Percentiles rank a stretch among this genome's conserved stretches.
Evolutionary conservation across 192 early-diverging fungal species (phyloP).

Genomic region (Coemansia sp.): DNA sequence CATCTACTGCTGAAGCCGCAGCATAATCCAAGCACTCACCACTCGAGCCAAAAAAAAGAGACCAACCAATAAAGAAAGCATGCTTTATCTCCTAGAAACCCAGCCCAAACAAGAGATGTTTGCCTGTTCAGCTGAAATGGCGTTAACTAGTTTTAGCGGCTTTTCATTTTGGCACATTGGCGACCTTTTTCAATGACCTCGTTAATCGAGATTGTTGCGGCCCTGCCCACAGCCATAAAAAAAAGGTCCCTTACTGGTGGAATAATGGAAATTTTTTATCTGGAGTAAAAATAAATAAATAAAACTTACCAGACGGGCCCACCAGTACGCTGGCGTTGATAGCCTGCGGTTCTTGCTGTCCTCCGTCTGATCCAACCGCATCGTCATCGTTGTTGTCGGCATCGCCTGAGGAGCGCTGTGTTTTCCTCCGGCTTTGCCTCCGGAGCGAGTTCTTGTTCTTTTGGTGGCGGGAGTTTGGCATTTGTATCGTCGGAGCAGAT

Average conservation of each 20-base stretch:
- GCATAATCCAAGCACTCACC: too few relatives aligned
- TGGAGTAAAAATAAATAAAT: not conserved
- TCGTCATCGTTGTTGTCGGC: not conserved
- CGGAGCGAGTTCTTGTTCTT: not conserved
- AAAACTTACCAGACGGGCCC: constrained; percentile 27
- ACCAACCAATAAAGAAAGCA: too few relatives aligned
- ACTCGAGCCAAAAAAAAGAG: too few relatives aligned
- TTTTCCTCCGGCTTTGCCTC: not conserved
- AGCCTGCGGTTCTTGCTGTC: constrained; percentile 1
- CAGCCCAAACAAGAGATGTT: too few relatives aligned
- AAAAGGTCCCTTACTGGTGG: not conserved
- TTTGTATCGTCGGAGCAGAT: constrained; percentile 51
- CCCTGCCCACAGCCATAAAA: too few relatives aligned
- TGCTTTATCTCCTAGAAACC: too few relatives aligned
- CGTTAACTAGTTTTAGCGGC: too few relatives aligned
- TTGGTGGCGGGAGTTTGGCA: constrained; percentile 1
- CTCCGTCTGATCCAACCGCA: not conserved
- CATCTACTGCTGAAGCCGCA: too few relatives aligned
- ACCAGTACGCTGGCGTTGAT: not conserved
- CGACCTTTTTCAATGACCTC: too few relatives aligned
- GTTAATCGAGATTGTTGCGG: too few relatives aligned
- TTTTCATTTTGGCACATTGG: too few relatives aligned
- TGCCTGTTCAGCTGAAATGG: too few relatives aligned
- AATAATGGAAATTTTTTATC: not conserved
- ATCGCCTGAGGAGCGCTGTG: not conserved